Percentiles rank a stretch among this genome's conserved stretches.
These are phyloP conservation scores for Talaromyces sp. DNA, from an alignment of 2,329 filamentous ascomycete species.

Conservation along the genomic window DNA sequence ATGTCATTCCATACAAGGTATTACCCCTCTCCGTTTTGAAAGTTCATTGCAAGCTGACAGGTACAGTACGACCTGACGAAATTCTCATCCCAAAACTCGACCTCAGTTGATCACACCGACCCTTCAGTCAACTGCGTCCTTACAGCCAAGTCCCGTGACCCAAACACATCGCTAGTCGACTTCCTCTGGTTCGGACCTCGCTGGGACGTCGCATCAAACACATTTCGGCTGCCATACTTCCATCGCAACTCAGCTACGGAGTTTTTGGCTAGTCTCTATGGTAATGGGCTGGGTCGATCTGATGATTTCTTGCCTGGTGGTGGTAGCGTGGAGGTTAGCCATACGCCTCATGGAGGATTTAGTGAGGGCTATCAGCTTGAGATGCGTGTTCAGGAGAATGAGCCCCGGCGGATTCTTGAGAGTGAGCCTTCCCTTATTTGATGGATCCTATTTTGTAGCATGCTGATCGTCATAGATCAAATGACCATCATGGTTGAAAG, in stretches of 20 bases:
- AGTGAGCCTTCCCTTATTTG: constrained; percentile 22
- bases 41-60: background rate
- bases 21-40: background rate
- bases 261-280: constrained; percentile 43
- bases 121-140: constrained; percentile 64
- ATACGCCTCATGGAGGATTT: constrained; percentile 35
- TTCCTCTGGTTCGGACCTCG: constrained; percentile 71
- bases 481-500: constrained; percentile 34
- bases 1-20: constrained; percentile 57
- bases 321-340: constrained; percentile 27
- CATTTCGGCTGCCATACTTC: constrained; percentile 70
- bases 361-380: constrained; percentile 47
- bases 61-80: constrained; percentile 54
- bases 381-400: constrained; percentile 44
- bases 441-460: background rate
- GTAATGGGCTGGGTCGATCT: constrained; percentile 28
- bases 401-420: constrained; percentile 44
- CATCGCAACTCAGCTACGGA: constrained; percentile 67
- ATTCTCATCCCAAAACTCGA: constrained; percentile 56
- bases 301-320: constrained; percentile 30
- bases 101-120: constrained; percentile 63
- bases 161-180: constrained; percentile 60
- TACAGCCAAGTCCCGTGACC: constrained; percentile 49
- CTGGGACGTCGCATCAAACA: constrained; percentile 67
- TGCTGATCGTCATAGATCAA: constrained; percentile 23